Evolutionary conservation across 2,329 filamentous ascomycete species (phyloP), one percentile per base, ranked within the genome.

Genomic region (Chrysoporthe cubensis): DNA sequence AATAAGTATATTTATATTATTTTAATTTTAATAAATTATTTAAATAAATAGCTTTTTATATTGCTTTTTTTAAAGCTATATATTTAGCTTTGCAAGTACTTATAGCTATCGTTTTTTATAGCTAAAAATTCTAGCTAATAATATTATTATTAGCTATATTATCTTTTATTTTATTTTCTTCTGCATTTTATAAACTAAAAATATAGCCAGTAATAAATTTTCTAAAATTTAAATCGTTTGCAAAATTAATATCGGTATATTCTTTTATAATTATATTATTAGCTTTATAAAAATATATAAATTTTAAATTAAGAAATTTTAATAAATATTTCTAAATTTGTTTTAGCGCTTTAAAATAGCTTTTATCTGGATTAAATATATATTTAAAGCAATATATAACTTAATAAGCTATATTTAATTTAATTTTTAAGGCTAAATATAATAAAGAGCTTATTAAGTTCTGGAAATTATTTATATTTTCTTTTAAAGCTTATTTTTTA

Each of bases 71-170:
- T 13, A 60, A 18, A 32, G 40, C 40, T 42, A 14, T 48, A 61
- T 60, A 61, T 34, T 48, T 2, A 26, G n/a, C 16, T 61, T 46
- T n/a, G 9, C 18, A 42, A 44, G 21, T 21, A 21, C 21, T 21
- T 21, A 21, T 21, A 21, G 21, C 21, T 21, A 21, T 21, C 21
- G 21, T 21, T 21, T 21, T 21, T 21, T 21, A 1, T 21, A 21
- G 1, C 1, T 21, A 1, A 13, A 16, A 60, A 60, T 46, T 60
- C 14, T 13, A 60, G 40, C 58, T 60, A 37, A 60, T 44, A 44
- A 14, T 42, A 14, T 60, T 60, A 43, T 43, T 46, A 60, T 21
- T 46, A 60, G 32, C 43, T 60, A 60, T 60, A 60, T 60, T 44
- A 21, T 21, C 21, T 21, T 2, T 44, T 44, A 54, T 54, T 54